Evolutionary conservation across 345 rosid genomes (phyloP).

Genomic region (Excoecaria cochinchinensis): DNA sequence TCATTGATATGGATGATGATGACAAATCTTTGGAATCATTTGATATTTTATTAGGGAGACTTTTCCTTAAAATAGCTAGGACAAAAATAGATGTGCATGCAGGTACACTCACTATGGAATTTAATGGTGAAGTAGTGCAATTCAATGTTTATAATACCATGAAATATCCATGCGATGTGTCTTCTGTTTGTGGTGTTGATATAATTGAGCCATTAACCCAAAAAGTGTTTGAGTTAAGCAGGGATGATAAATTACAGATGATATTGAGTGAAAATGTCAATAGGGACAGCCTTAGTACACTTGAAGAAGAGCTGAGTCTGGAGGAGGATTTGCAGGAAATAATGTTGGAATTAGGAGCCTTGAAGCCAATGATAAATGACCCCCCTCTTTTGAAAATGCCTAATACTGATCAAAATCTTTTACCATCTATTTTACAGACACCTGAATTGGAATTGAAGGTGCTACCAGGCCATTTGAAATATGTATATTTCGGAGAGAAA

Average conservation of each 20-base stretch:
- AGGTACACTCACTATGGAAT: background rate
- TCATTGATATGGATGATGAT: background rate
- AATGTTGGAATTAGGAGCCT: too few species aligned
- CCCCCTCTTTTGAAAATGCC: too few species aligned
- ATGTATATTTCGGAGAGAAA: too few species aligned
- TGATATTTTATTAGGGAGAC: background rate
- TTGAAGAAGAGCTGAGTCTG: too few species aligned
- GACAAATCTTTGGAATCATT: background rate
- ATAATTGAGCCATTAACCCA: background rate
- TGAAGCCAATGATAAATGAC: too few species aligned
- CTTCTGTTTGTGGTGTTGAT: background rate
- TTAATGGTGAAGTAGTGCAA: background rate
- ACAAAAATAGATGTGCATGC: background rate
- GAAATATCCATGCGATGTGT: background rate
- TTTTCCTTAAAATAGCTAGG: background rate
- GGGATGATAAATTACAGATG: background rate
- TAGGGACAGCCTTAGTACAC: too few species aligned
- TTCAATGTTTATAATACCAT: background rate
- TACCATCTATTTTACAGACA: too few species aligned
- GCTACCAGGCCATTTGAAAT: too few species aligned
- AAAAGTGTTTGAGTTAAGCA: background rate
- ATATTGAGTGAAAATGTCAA: background rate
- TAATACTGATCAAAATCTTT: too few species aligned
- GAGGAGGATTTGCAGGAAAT: too few species aligned
- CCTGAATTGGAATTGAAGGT: too few species aligned